These are phyloP conservation scores for Immersiporthe knoxdaviesiana DNA, from an alignment of 2,329 filamentous ascomycete species.

Conservation along the genomic window DNA sequence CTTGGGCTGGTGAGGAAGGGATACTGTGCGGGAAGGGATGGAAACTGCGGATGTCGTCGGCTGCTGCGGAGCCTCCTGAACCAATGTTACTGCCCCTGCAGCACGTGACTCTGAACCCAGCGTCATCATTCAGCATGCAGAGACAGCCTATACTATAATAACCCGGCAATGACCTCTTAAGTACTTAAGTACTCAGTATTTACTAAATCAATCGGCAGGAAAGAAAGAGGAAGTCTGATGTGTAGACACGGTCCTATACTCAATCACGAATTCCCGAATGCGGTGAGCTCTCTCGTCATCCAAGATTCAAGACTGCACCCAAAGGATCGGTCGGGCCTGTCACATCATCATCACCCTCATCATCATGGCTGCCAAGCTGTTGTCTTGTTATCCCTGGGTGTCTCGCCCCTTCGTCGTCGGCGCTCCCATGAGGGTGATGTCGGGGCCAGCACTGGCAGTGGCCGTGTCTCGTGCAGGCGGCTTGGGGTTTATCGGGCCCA, in stretches of 20 bases:
- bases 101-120: background rate
- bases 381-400: slow-evolving; percentile 54
- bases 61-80: background rate
- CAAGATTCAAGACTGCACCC: background rate
- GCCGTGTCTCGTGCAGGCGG: slow-evolving; percentile 73
- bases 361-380: slow-evolving; percentile 18
- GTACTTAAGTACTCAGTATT: too few relatives aligned
- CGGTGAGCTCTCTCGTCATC: background rate
- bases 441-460: slow-evolving; percentile 57
- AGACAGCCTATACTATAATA: background rate
- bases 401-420: slow-evolving; percentile 59
- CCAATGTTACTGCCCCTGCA: background rate
- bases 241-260: too few relatives aligned
- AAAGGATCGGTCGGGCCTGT: background rate
- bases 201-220: background rate
- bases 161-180: background rate
- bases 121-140: background rate
- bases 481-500: slow-evolving; percentile 55
- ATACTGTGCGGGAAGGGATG: background rate
- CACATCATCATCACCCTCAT: too few relatives aligned
- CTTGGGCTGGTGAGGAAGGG: background rate
- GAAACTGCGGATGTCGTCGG: slow-evolving; percentile 3
- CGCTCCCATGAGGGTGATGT: slow-evolving; percentile 72
- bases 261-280: background rate
- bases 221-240: background rate